A percentile compares a stretch with the other conserved stretches of the same genome.
Evolutionary conservation across 2,329 filamentous ascomycete species (phyloP).

Genomic region (Fusarium ramigenum): DNA sequence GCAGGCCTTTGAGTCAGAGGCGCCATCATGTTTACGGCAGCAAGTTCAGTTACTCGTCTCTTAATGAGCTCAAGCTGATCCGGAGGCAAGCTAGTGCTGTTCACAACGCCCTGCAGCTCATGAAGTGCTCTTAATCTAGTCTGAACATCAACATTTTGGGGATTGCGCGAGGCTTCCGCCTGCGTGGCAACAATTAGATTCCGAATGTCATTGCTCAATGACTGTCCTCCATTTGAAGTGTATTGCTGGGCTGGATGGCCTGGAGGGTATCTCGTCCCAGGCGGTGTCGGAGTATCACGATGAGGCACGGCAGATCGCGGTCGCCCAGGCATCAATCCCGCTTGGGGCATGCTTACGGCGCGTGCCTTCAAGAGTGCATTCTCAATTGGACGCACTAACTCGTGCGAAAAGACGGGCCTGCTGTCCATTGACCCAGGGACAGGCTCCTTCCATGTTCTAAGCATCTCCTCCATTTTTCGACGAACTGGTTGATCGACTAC

Average conservation of each 20-base stretch:
- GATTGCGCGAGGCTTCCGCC: slow-evolving; percentile 78
- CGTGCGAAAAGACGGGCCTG: slow-evolving; percentile 88
- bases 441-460: slow-evolving; percentile 97
- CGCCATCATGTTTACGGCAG: slow-evolving; percentile 67
- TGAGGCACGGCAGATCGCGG: slow-evolving; percentile 66
- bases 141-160: slow-evolving; percentile 78
- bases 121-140: slow-evolving; percentile 84
- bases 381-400: slow-evolving; percentile 90
- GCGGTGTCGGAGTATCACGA: slow-evolving; percentile 79
- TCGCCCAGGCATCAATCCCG: slow-evolving; percentile 57
- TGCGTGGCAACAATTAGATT: slow-evolving; percentile 78
- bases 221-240: slow-evolving; percentile 47
- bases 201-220: slow-evolving; percentile 84
- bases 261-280: slow-evolving; percentile 53
- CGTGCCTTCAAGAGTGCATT: slow-evolving; percentile 88
- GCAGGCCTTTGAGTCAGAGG: slow-evolving; percentile 54
- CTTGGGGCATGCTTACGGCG: slow-evolving; percentile 66
- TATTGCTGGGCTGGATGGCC: slow-evolving; percentile 44
- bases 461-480: slow-evolving; percentile 94
- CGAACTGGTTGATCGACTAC: slow-evolving; percentile 85
- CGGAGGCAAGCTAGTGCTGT: slow-evolving; percentile 78
- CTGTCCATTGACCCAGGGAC: slow-evolving; percentile 92
- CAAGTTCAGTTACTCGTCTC: slow-evolving; percentile 83
- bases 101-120: slow-evolving; percentile 79
- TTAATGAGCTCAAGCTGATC: slow-evolving; percentile 87